phyloP scores from a whole-genome alignment of 495 filamentous ascomycete genomes.

The Aspergillus campestris region DNA sequence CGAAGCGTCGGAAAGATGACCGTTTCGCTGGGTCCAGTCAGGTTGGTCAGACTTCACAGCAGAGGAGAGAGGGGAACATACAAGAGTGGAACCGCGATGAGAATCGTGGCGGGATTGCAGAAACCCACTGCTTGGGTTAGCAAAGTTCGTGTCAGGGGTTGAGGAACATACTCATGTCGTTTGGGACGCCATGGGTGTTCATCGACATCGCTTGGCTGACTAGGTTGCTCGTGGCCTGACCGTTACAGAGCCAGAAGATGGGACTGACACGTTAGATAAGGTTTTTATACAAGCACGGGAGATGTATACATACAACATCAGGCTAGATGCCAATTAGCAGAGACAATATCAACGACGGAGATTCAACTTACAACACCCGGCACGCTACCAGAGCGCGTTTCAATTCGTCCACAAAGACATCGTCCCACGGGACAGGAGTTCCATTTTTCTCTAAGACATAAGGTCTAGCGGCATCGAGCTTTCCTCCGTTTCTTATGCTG shows the following conservation, averaged over 20 bases:
- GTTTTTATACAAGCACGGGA: not conserved
- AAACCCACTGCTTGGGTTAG: slow-evolving; percentile 4
- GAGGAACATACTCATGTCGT: slow-evolving; percentile 49
- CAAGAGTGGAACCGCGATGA: slow-evolving; percentile 56
- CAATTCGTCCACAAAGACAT: slow-evolving; percentile 56
- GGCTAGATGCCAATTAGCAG: not conserved
- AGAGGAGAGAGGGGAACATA: slow-evolving; percentile 26
- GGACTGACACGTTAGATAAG: slow-evolving; percentile 20
- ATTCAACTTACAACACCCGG: slow-evolving; percentile 29
- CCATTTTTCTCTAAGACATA: not conserved
- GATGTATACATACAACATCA: not conserved
- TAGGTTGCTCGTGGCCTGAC: slow-evolving; percentile 46
- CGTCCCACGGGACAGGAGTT: slow-evolving; percentile 50
- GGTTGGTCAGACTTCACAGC: slow-evolving; percentile 14
- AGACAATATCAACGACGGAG: slow-evolving; percentile 16
- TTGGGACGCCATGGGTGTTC: slow-evolving; percentile 53
- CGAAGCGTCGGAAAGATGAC: slow-evolving; percentile 37
- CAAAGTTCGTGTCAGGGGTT: not conserved
- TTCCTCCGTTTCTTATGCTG: slow-evolving; percentile 7
- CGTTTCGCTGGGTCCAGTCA: slow-evolving; percentile 47
- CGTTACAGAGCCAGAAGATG: slow-evolving; percentile 47
- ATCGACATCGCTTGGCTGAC: slow-evolving; percentile 55
- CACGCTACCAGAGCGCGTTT: slow-evolving; percentile 52
- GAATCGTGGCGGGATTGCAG: slow-evolving; percentile 8
- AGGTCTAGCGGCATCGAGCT: slow-evolving; percentile 11